These are phyloP conservation scores for Trichoderma sp. DNA, from an alignment of 2,329 filamentous ascomycete species.

Conservation along the genomic window DNA sequence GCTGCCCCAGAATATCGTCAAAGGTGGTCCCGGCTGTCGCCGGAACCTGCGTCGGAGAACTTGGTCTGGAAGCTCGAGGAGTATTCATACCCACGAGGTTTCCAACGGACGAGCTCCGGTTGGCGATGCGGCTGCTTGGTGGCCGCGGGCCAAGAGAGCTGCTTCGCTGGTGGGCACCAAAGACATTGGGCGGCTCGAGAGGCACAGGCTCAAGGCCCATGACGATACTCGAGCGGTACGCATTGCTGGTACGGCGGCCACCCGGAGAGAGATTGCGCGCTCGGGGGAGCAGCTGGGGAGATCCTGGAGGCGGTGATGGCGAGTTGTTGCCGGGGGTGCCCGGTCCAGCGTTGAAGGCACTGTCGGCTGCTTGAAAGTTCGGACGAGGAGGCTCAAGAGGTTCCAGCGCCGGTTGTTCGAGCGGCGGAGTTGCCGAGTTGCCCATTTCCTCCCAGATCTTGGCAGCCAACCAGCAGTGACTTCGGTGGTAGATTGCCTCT, in stretches of 20 bases:
- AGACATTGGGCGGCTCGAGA: slow-evolving; percentile 39
- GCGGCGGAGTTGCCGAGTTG: slow-evolving; percentile 35
- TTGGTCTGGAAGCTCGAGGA: slow-evolving; percentile 28
- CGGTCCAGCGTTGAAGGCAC: slow-evolving; percentile 33
- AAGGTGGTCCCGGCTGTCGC: slow-evolving; percentile 47
- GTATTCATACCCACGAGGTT: slow-evolving; percentile 40
- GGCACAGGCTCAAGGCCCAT: slow-evolving; percentile 50
- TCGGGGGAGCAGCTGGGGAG: slow-evolving; percentile 41
- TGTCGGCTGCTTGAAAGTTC: slow-evolving; percentile 41
- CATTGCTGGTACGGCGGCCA: slow-evolving; percentile 38
- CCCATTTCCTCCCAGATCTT: slow-evolving; percentile 51
- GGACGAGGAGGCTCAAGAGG: slow-evolving; percentile 44
- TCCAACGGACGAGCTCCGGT: slow-evolving; percentile 41
- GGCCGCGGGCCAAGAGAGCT: slow-evolving; percentile 43
- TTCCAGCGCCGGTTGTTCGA: slow-evolving; percentile 42
- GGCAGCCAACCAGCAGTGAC: slow-evolving; percentile 59
- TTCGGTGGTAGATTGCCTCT: slow-evolving; percentile 62
- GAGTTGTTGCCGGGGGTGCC: slow-evolving; percentile 32
- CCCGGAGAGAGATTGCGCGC: slow-evolving; percentile 46
- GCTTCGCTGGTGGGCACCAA: slow-evolving; percentile 40
- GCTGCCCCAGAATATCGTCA: slow-evolving; percentile 51
- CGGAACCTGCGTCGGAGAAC: slow-evolving; percentile 30
- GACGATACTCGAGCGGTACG: slow-evolving; percentile 48
- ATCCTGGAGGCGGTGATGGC: slow-evolving; percentile 37
- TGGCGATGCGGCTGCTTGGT: slow-evolving; percentile 39